Conservation (phyloP, 768 basidiomycete species). For the Panaeolus cyanescens region DNA sequence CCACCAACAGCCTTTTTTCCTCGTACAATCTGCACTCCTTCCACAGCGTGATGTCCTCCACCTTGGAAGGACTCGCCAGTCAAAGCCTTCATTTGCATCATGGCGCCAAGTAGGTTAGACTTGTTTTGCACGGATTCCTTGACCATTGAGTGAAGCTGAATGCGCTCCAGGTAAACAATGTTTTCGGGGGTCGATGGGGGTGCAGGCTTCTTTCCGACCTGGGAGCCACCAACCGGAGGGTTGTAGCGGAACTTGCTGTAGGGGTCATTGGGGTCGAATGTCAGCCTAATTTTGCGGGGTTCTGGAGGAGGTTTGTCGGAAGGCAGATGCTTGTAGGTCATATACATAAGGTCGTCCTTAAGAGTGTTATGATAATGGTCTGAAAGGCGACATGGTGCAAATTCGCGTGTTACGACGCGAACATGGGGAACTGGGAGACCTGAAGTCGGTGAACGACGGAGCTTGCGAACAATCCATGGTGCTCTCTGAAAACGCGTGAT, state of each 20-base stretch:
- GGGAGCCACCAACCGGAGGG: conserved; percentile 71
- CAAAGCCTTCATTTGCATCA: conserved; percentile 87
- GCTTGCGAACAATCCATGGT: conserved; percentile 44
- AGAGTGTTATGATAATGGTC: conserved; percentile 87
- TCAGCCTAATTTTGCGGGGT: conserved; percentile 61
- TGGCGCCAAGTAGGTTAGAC: conserved; percentile 73
- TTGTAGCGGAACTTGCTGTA: conserved; percentile 81
- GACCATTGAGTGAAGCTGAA: conserved; percentile 84
- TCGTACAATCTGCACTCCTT: conserved; percentile 80
- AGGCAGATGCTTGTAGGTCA: conserved; percentile 83
- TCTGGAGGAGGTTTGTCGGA: conserved; percentile 44
- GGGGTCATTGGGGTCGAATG: conserved; percentile 76
- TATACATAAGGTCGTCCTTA: conserved; percentile 90
- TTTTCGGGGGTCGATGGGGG: conserved; percentile 69
- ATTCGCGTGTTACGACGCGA: conserved; percentile 66
- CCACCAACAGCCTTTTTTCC: conserved; percentile 71
- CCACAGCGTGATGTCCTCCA: conserved; percentile 66
- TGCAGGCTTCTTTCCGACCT: conserved; percentile 66
- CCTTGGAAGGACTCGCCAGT: conserved; percentile 79
- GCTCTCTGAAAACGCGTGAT: conserved; percentile 55
- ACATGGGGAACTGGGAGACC: conserved; percentile 78
- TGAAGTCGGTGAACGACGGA: conserved; percentile 47
- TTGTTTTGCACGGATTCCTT: conserved; percentile 78
- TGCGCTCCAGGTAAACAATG: conserved; percentile 76
- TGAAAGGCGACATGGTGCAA: conserved; percentile 68